Base-by-base conservation (phyloP, 805 yeast genomes). In the Pichia sporocuriosa region DNA sequence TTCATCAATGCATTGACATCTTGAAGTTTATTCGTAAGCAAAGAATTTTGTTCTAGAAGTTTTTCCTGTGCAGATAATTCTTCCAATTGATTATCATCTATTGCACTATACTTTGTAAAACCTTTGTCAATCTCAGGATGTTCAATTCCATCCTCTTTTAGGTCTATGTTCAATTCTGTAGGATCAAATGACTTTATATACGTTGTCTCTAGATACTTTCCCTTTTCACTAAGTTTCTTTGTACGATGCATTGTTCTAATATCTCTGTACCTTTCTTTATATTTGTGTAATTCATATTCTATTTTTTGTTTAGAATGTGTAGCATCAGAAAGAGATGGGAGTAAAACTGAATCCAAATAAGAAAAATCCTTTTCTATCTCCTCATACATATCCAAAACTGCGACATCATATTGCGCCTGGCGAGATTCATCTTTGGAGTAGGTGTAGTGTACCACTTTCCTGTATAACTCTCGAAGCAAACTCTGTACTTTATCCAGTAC, bases 1-100 rank as follows among this genome's bases (percentile, higher is more conserved):
- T 72, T 66, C 61, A 75, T 59, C 46, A 75, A 53, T 34, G 70
- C 70, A 42, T 71, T 64, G 0, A 79, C 68, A 6, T 66, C 61
- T 51, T 73, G 75, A 24, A 75, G 58, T 19, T 72, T 63, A 20
- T 63, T 53, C 1, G 79, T 72, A 34, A 75, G 69, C 40, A 63
- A 59, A 29, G 66, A 61, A 53, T 75, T 75, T 34, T 71, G 73
- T 24, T 62, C 59, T 20, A 72, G 55, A 6, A 75, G 54, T 48
- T 68, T 68, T 19, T 71, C 68, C 27, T 70, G 67, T 5, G 60
- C 49, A 0, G 64, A 48, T 21, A 59, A 46, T 31, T 62, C 54
- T 28, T 56, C 47, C 28, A 56, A 41, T 24, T 49, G 47, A 11
- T 48, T 40, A 28, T 59, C 64, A 35, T 56, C 54, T 12, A 63